phyloP scores from a whole-genome alignment of 2,329 filamentous ascomycete genomes.

The Ophiostoma sp. region DNA sequence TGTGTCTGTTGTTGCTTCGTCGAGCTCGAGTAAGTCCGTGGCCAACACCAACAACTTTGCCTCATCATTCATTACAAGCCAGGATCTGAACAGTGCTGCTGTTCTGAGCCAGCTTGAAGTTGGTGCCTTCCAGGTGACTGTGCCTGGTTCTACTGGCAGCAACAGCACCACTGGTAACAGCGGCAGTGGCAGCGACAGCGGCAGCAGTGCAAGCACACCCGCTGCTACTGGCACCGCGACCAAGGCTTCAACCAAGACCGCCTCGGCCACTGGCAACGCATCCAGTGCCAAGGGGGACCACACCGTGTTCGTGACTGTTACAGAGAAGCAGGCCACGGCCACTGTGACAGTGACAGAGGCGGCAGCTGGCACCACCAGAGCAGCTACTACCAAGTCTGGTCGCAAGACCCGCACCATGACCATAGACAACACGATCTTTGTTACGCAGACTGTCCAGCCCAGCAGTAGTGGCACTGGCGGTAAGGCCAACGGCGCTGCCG shows the following conservation, averaged over 20 bases:
- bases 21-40: conserved; percentile 15
- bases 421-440: background rate
- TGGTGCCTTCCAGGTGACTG: conserved; percentile 42
- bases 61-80: conserved; percentile 34
- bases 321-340: background rate
- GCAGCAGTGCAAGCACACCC: background rate
- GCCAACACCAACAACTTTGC: conserved; percentile 20
- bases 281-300: background rate
- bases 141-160: conserved; percentile 28
- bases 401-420: conserved; percentile 8
- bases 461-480: background rate
- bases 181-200: background rate
- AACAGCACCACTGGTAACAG: conserved; percentile 12
- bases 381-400: conserved; percentile 9
- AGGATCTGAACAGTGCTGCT: conserved; percentile 41
- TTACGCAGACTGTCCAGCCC: conserved; percentile 12
- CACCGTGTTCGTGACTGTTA: conserved; percentile 10
- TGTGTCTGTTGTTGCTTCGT: conserved; percentile 26
- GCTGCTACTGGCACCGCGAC: background rate
- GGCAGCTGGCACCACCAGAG: background rate
- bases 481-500: background rate
- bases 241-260: background rate
- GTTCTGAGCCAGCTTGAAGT: conserved; percentile 41
- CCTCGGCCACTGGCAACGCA: background rate
- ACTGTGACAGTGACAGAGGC: conserved; percentile 14